phyloP scores from a whole-genome alignment of 75 land plant genomes.

The Isoetes taiwanensis region DNA sequence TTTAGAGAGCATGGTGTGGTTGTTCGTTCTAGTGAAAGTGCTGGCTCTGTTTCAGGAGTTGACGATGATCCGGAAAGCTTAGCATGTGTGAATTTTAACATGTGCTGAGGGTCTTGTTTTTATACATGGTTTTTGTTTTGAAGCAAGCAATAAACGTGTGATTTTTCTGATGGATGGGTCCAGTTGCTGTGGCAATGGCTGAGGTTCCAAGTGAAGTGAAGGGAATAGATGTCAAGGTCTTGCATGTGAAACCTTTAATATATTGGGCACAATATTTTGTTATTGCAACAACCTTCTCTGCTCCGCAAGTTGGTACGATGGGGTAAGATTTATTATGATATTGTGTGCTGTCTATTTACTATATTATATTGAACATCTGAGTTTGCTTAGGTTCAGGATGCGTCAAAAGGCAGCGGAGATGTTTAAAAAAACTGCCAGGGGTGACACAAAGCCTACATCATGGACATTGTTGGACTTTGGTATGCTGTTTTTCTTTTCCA shows the following conservation, averaged over 20 bases:
- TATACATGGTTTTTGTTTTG: no score
- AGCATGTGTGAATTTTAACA: no score
- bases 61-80: slow-evolving; percentile 86
- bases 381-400: slow-evolving; percentile 43
- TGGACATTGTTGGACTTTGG: slow-evolving; percentile 98
- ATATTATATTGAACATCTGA: not conserved
- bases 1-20: slow-evolving; percentile 72
- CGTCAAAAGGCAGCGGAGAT: slow-evolving; percentile 65
- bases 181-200: slow-evolving; percentile 87
- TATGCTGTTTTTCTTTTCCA: slow-evolving; percentile 17
- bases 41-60: slow-evolving; percentile 35
- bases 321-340: no score
- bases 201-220: slow-evolving; percentile 87
- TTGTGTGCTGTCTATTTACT: slow-evolving; percentile 6
- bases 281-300: slow-evolving; percentile 83
- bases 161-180: no score
- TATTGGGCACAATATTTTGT: slow-evolving; percentile 95
- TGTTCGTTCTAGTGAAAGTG: slow-evolving; percentile 33
- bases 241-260: slow-evolving; percentile 89
- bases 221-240: slow-evolving; percentile 67
- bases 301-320: slow-evolving; percentile 86
- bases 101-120: no score
- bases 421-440: slow-evolving; percentile 47
- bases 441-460: slow-evolving; percentile 70
- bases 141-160: no score